Base-by-base conservation (phyloP, 2,329 filamentous ascomycete species). In the Alternaria metachromatica region DNA sequence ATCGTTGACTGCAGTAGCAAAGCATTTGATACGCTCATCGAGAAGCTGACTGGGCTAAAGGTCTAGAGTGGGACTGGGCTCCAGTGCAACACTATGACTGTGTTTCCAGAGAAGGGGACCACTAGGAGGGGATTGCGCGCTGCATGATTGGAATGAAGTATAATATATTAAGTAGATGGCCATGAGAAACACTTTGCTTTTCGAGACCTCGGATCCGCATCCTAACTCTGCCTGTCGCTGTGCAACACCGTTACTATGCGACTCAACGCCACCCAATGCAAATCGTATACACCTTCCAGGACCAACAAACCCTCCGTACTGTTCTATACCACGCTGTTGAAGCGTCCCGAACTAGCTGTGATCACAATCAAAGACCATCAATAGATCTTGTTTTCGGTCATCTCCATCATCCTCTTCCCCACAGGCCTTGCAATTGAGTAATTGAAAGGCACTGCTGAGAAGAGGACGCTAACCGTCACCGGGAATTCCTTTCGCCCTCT, bases 381-480 rank as follows among this genome's bases (percentile, higher is more conserved):
- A 37, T 18, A 2, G 9, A 25, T 37, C 28, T 21, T 21, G n/a
- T 25, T 23, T 9, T 6, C 12, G 18, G 30, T n/a, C 15, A 6
- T 56, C 9, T 33, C 23, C 4, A 25, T 28, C 59, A 72, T 73
- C 72, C 68, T 62, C 74, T 72, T 66, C 71, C 71, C 75, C 73
- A 76, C 13, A 72, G 58, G 48, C 63, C 67, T 53, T 66, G 58
- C 55, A 77, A 59, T 45, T 72, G 63, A 6, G 72, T 69, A 49
- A 76, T 68, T 18, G 65, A 71, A 68, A 72, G 60, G 49, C 33
- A 66, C 33, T 53, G 56, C 25, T 49, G 64, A 53, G 71, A 70
- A 68, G 73, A 68, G 62, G 71, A 72, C 46, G 54, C 50, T 56
- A 71, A 78, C 72, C 66, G 72, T 77, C 73, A 78, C 59, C 55